These are phyloP conservation scores for Eucommia ulmoides DNA, from an alignment of 257 asterid species.

Conservation along the genomic window DNA sequence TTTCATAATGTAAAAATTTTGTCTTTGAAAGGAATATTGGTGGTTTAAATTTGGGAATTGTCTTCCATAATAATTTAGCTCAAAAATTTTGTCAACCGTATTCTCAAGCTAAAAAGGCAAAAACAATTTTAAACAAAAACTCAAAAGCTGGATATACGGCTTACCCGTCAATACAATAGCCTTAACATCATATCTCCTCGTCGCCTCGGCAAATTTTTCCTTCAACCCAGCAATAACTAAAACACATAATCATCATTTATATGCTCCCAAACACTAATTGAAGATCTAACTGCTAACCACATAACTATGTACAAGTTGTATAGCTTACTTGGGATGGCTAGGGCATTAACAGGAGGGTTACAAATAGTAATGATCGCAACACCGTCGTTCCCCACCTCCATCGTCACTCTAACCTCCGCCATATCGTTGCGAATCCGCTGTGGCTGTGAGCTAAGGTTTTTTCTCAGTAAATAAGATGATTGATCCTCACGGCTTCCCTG, in stretches of 20 bases:
- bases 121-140: neutral
- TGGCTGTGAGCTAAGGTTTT: too few species aligned
- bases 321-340: slow-evolving; percentile 52
- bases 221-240: slow-evolving; percentile 62
- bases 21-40: too few species aligned
- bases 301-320: neutral
- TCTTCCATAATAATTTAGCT: too few species aligned
- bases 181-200: slow-evolving; percentile 65
- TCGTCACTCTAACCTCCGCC: slow-evolving; percentile 38
- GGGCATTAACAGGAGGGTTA: slow-evolving; percentile 89
- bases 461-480: too few species aligned
- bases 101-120: too few species aligned
- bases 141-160: slow-evolving; percentile 2
- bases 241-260: neutral
- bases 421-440: too few species aligned
- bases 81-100: too few species aligned
- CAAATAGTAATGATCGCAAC: slow-evolving; percentile 67
- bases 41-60: too few species aligned
- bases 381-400: slow-evolving; percentile 91
- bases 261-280: neutral
- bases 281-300: neutral
- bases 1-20: too few species aligned
- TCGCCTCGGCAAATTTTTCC: slow-evolving; percentile 53
- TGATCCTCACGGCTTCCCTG: too few species aligned
- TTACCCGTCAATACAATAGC: slow-evolving; percentile 79